Evolutionary conservation across 2,329 filamentous ascomycete species (phyloP), one percentile per base, ranked within the genome.

Genomic region (Aspergillus floridensis): DNA sequence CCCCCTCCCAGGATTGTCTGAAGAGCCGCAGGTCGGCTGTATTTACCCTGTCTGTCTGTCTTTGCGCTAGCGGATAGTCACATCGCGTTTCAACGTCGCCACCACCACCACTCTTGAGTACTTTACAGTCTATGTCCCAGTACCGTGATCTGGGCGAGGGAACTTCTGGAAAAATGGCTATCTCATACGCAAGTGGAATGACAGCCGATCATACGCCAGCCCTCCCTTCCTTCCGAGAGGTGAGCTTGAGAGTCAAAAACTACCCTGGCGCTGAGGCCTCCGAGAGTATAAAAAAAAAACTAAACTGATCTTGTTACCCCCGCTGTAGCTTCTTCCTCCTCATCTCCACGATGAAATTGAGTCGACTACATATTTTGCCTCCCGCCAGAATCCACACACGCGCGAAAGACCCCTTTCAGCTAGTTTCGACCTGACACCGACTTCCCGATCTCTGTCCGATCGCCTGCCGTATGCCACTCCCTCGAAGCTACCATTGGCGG

Each of bases 261-360:
- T 1, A 19, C 24, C 7, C 5, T 8, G 49, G 32, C 26, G 26
- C 26, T 51, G 58, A 60, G 16, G 16, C 5, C 38, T n/a, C 55
- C 12, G 41, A 35, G 22, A 49, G 49, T 47, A 16, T 47, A 22
- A 7, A 29, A 29, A 26, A 41, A 22, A 60, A 19, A 57, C 62
- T 68, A 56, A 67, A 12, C 48, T 21, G 5, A n/a, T 16, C 38
- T 44, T 7, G 16, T 16, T 2, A 44, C 5, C 8, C 32, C 12
- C 14, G 16, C 19, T 31, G 10, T 51, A 77, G 75, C 67, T 77
- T 12, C 73, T 77, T 14, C 75, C 75, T 26, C 68, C 74, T 58
- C 73, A 77, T 61, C 69, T 77, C 10, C 75, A 77, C 59, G 74
- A 76, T 61, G 75, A 76, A 60, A 77, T 77, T 60, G 75, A 77